Evolutionary conservation across 164 flowering plant species (phyloP), one percentile per base, ranked within the genome.

Genomic region (Paratinospora sagittata): DNA sequence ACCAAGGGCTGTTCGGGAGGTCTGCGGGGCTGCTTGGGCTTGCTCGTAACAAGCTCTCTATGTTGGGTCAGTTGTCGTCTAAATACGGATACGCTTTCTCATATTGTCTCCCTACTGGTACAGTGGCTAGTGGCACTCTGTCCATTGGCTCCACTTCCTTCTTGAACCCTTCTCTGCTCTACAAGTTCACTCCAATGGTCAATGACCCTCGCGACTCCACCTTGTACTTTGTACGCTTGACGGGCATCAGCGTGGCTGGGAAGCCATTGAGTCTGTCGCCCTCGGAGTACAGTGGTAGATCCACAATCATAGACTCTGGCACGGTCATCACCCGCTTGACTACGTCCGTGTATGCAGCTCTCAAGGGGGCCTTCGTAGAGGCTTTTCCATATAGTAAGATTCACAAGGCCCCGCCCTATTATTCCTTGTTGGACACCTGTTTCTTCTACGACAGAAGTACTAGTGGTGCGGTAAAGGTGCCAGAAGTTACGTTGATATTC

Each of bases 311-410:
- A 47, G 90, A 85, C 80, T 81, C 88, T 8, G 88, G 88, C 12
- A 87, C 90, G 0, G 87, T 84, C 8, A 84, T 87, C 52, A 78
- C 88, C 0, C 77, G 88, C 11, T 71, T 87, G 49, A 86, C 88
- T 0, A 0, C 6, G 23, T 17, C 79, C 2, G 73, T 77, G 1
- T 87, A 87, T 63, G 10, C 70, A 8, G 77, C 83, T 10, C 70
- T 87, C 14, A 26, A 52, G 10, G 11, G 43, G 9, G 82, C 84
- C 0, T 77, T 87, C 37, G 69, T 14, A n/a, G 67, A 60, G 52
- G 34, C 70, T 37, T 79, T 84, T 70, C 17, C 16, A 23, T 55
- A 1, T 23, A 43, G 27, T 1, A n/a, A n/a, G n/a, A n/a, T n/a
- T n/a, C n/a, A n/a, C n/a, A n/a, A 8, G 52, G 87, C 85, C 6